Evolutionary conservation across 768 basidiomycete genomes (phyloP).

Genomic region (Chlorophyllum brunneum): DNA sequence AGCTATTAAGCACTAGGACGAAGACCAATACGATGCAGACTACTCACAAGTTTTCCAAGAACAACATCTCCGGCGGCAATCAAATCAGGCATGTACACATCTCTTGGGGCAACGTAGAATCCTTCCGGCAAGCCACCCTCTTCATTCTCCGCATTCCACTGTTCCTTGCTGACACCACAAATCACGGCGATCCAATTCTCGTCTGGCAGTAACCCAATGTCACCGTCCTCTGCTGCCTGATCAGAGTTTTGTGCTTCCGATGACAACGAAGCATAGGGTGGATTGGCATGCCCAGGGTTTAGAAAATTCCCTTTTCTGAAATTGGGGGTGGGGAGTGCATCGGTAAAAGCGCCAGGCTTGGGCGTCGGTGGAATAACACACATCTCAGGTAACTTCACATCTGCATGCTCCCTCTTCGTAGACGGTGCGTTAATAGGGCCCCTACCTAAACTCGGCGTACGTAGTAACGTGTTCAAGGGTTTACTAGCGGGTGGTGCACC

Average conservation of each 20-base stretch:
- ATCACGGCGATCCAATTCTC: slow-evolving; percentile 76
- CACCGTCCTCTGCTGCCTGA: slow-evolving; percentile 13
- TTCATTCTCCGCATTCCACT: slow-evolving; percentile 35
- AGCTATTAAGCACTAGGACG: background rate
- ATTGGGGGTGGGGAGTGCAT: background rate
- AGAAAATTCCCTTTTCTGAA: no score
- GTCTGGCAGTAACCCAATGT: slow-evolving; percentile 54
- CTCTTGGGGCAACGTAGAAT: slow-evolving; percentile 72
- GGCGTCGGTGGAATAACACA: slow-evolving; percentile 20
- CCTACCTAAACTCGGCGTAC: background rate
- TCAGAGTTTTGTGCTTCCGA: background rate
- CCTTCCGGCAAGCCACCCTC: slow-evolving; percentile 49
- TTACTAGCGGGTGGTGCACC: slow-evolving; percentile 52
- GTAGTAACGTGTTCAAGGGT: slow-evolving; percentile 16
- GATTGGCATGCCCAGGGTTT: no score
- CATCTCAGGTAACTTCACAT: background rate
- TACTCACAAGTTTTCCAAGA: slow-evolving; percentile 69
- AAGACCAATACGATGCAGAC: background rate
- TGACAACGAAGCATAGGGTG: slow-evolving; percentile 1
- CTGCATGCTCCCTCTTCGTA: background rate
- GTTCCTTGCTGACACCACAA: slow-evolving; percentile 66
- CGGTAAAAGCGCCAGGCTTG: background rate
- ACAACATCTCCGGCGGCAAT: slow-evolving; percentile 71
- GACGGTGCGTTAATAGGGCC: background rate
- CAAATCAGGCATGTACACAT: slow-evolving; percentile 82